These are phyloP conservation scores for Venturia pyrina DNA, from an alignment of 2,329 filamentous ascomycete genomes.

Conservation along the genomic window DNA sequence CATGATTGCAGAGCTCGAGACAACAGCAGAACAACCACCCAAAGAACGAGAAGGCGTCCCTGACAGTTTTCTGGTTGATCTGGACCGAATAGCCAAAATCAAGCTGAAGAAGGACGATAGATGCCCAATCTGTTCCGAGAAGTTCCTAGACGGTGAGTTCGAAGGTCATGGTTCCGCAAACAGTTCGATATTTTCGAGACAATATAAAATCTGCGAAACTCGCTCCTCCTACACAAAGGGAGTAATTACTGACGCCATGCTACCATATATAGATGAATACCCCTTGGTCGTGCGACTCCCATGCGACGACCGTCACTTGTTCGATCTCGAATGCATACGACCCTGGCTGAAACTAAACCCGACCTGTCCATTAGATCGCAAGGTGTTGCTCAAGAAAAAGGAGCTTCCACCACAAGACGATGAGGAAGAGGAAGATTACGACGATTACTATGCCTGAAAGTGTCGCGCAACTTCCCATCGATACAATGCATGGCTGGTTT, in stretches of 20 bases:
- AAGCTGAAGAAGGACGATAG: conserved; percentile 41
- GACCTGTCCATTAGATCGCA: conserved; percentile 53
- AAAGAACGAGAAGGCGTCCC: conserved; percentile 50
- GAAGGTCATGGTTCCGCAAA: not conserved
- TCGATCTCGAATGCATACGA: conserved; percentile 55
- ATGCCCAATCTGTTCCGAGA: conserved; percentile 52
- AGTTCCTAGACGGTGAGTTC: conserved; percentile 46
- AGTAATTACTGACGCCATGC: not conserved
- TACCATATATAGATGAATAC: conserved; percentile 36
- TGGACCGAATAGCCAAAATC: conserved; percentile 49
- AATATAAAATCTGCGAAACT: not conserved
- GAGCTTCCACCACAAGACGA: conserved; percentile 31
- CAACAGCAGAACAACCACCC: conserved; percentile 48
- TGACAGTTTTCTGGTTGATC: conserved; percentile 50
- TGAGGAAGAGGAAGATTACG: conserved; percentile 42
- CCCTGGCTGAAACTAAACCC: conserved; percentile 56
- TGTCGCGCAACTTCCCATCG: not conserved
- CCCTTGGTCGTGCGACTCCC: conserved; percentile 54
- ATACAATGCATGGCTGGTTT: not conserved
- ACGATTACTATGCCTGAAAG: conserved; percentile 21
- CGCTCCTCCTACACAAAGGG: not conserved
- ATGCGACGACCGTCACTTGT: conserved; percentile 51
- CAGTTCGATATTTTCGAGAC: not conserved
- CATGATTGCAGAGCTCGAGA: conserved; percentile 47
- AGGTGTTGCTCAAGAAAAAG: conserved; percentile 45